Evolutionary conservation across 306 rosid species (phyloP), one percentile per base, ranked within the genome.

Genomic region (Dalbergia cultrata): DNA sequence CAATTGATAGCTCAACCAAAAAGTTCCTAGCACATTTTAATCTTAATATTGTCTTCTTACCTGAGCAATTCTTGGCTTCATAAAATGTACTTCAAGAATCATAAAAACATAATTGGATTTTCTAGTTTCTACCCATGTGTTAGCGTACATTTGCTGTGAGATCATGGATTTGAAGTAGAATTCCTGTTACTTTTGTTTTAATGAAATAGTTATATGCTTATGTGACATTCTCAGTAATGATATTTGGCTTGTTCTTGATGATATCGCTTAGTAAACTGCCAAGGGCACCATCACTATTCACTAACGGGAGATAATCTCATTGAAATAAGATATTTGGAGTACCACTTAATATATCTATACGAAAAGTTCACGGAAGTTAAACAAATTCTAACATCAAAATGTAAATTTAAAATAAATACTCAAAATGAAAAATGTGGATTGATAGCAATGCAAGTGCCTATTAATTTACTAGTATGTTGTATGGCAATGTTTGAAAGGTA

Each of bases 41-140:
- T 13, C 10, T 47, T 10, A 12, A 10, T 47, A 47, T 47, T 47
- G 21, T 71, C 9, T 44, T 80, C 19, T 69, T 86, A 90, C 94
- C 92, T 88, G 91, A 6, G 62, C 53, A 65, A 92, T 89, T 66
- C 91, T 83, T n/a, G 97, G 93, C 41, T 67, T 92, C 95, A 92
- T 92, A 35, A 90, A 92, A 26, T 90, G 95, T 10, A 86, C 89
- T 13, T 9, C 16, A n/a, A 92, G 72, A n/a, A 21, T 6, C 10
- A 37, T 0, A 31, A 87, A 92, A 3, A 75, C 95, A 0, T 13
- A 0, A 0, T 18, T 79, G 1, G 89, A 77, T 68, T 26, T 26
- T 26, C 1, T 26, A 26, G 86, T 91, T 31, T 77, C 88, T 72
- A 85, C 90, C 92, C 93, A 92, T 68, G 95, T 92, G 82, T 58